Percentiles rank a stretch among this genome's conserved stretches.
These are phyloP conservation scores for Porcisia deanei DNA, from an alignment of 208 protist species.

Conservation along the genomic window DNA sequence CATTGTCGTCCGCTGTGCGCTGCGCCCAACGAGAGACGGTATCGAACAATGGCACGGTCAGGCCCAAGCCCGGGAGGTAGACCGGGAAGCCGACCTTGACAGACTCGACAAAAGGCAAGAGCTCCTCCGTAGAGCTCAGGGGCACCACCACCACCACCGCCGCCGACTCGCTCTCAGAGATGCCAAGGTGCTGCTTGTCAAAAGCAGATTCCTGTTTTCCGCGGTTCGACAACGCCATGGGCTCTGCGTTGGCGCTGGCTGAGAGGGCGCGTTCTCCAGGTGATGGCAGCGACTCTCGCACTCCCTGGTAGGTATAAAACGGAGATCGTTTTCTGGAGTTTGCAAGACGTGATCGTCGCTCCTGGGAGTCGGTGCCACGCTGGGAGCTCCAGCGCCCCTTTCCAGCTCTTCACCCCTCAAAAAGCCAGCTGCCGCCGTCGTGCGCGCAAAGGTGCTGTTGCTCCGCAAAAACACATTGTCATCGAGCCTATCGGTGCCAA, in stretches of 20 bases:
- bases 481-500: conserved; percentile 25
- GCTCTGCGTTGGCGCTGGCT: neutral
- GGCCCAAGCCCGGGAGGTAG: conserved; percentile 38
- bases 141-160: conserved; percentile 6
- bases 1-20: conserved; percentile 20
- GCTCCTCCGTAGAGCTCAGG: conserved; percentile 32
- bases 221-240: neutral
- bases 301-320: too few species aligned
- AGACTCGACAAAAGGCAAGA: conserved; percentile 29
- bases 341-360: too few species aligned
- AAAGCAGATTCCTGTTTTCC: neutral
- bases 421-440: conserved; percentile 3
- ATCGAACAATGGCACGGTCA: conserved; percentile 46
- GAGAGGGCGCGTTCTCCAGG: neutral
- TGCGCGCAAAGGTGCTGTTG: conserved; percentile 28
- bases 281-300: too few species aligned
- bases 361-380: neutral
- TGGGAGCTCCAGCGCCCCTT: neutral
- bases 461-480: conserved; percentile 48
- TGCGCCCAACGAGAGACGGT: conserved; percentile 32
- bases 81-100: conserved; percentile 49
- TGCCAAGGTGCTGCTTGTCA: too few species aligned
- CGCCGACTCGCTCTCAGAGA: neutral
- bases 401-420: neutral
- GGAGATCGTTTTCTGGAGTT: too few species aligned